Evolutionary conservation across 2,329 filamentous ascomycete species (phyloP), one percentile per base, ranked within the genome.

Genomic region (Decorospora gaudefroyi): DNA sequence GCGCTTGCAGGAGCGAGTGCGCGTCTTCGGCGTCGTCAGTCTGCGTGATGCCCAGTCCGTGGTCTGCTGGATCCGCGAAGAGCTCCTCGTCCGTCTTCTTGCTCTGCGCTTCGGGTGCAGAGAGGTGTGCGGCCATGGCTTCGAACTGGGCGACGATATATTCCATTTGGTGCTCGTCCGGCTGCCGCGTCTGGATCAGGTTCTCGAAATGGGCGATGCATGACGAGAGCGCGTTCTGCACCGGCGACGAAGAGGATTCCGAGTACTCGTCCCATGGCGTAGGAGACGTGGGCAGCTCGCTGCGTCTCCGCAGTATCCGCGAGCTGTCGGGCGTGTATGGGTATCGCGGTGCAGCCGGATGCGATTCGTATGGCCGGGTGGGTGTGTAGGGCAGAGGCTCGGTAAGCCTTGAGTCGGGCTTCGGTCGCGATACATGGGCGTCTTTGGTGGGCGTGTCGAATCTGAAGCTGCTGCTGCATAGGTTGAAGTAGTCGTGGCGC

Each of bases 251-350:
- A 12, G 52, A 49, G 13, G 45, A 33, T 19, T 53, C 44, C 11
- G 55, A 51, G 27, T 51, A 49, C 6, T 46, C 44, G 36, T 63
- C 56, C 64, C 64, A 67, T 13, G 61, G 56, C 29, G 57, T 52
- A 2, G 60, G 63, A 8, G 59, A 57, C 6, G 53, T 45, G 9
- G 48, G 25, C 36, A 49, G 29, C 23, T 53, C 33, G n/a, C 45
- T 55, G 18, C 44, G 49, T 29, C 53, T 31, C 22, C 51, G 53
- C 16, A 60, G 26, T 12, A 59, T 55, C 42, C 55, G 57, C 16
- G 58, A 57, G 46, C 56, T 63, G 26, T 69, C 64, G 10, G 65
- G 66, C 0, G 65, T 67, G 45, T 66, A 67, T 4, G 63, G 66
- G 41, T 67, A 68, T 39, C 51, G 59, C 31, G 54, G 53, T 11